Evolutionary conservation across 2,329 filamentous ascomycete species (phyloP).

Genomic region (Xylaria sp.): DNA sequence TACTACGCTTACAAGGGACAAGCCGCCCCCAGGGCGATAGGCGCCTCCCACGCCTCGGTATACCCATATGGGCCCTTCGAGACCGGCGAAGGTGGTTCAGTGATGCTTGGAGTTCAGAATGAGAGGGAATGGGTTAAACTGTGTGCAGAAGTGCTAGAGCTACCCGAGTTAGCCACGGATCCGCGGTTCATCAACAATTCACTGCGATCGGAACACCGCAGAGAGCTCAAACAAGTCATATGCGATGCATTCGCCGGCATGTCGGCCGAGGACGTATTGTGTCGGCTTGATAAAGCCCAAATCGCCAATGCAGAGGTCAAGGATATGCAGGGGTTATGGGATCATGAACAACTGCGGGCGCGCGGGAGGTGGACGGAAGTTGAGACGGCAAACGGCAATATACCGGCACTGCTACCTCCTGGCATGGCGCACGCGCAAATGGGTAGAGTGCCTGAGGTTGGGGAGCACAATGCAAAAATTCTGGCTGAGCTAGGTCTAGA

Average conservation of each 20-base stretch:
- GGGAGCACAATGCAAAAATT: constrained; percentile 62
- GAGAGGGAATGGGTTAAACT: constrained; percentile 66
- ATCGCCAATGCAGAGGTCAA: constrained; percentile 68
- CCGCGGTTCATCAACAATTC: constrained; percentile 60
- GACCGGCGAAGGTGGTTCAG: constrained; percentile 58
- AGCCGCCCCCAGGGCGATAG: constrained; percentile 56
- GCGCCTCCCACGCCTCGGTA: constrained; percentile 65
- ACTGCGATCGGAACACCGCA: constrained; percentile 58
- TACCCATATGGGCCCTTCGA: constrained; percentile 68
- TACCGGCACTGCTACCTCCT: constrained; percentile 63
- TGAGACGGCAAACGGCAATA: constrained; percentile 57
- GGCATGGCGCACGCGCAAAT: constrained; percentile 55
- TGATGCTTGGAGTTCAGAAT: constrained; percentile 69
- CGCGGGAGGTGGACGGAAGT: constrained; percentile 64
- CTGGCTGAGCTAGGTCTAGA: constrained; percentile 57
- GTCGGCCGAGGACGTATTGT: constrained; percentile 55
- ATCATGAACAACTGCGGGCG: constrained; percentile 63
- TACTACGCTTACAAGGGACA: constrained; percentile 64
- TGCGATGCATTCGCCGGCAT: constrained; percentile 54
- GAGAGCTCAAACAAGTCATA: constrained; percentile 59
- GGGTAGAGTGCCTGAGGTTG: constrained; percentile 60
- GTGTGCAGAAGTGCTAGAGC: constrained; percentile 58
- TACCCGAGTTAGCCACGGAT: constrained; percentile 57
- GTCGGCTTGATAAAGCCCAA: constrained; percentile 57
- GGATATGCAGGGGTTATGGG: constrained; percentile 65